These are phyloP conservation scores for Neocucurbitaria cava DNA, from an alignment of 2,329 filamentous ascomycete species.

Conservation along the genomic window DNA sequence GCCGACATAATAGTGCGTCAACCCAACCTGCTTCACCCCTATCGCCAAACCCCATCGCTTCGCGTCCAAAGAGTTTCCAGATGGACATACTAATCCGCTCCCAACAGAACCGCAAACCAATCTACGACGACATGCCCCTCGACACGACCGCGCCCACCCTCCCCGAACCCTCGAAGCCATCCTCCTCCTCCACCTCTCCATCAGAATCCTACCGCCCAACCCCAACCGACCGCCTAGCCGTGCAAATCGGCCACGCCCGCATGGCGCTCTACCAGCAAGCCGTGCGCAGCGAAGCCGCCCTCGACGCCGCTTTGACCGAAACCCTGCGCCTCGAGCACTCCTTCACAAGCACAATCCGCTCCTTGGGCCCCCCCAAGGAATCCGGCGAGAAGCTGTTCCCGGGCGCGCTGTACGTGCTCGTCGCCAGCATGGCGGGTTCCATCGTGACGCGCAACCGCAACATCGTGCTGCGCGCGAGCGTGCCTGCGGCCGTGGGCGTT, in stretches of 20 bases:
- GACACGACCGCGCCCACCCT: conserved; percentile 47
- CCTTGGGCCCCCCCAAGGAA: conserved; percentile 83
- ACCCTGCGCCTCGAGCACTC: conserved; percentile 86
- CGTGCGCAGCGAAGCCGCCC: conserved; percentile 75
- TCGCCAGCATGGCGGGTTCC: conserved; percentile 92
- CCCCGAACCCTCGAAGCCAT: conserved; percentile 28
- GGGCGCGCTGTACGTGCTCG: conserved; percentile 88
- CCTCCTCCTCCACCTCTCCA: conserved; percentile 28
- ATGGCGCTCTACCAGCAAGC: conserved; percentile 81
- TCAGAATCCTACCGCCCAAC: conserved; percentile 62
- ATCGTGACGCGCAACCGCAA: conserved; percentile 90
- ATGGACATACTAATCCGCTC: not conserved
- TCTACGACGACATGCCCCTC: conserved; percentile 73
- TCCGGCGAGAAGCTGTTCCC: conserved; percentile 89
- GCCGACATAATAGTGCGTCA: conserved; percentile 28
- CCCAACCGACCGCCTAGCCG: conserved; percentile 87
- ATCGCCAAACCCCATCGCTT: no score
- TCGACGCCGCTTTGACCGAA: conserved; percentile 82
- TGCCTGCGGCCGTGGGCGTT: conserved; percentile 81
- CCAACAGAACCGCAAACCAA: conserved; percentile 62
- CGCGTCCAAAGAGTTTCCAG: not conserved
- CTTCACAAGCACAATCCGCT: conserved; percentile 88
- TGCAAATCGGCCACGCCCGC: conserved; percentile 79
- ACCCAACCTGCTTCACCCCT: not conserved
- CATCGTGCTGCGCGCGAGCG: conserved; percentile 77